Evolutionary conservation across 2,329 filamentous ascomycete species (phyloP), one percentile per base, ranked within the genome.

Genomic region (Paraphaeosphaeria minitans): DNA sequence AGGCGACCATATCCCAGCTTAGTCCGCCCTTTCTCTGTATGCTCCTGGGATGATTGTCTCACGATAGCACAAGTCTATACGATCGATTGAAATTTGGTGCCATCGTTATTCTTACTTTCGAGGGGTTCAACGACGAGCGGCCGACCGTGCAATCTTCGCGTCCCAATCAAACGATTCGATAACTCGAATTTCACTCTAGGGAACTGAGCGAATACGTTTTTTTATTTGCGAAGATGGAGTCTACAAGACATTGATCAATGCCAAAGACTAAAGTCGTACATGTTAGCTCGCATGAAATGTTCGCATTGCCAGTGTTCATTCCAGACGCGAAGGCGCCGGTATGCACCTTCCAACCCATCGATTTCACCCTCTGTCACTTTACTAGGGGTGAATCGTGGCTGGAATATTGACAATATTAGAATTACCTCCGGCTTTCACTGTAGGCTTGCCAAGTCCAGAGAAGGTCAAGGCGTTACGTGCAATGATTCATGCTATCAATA

Each of bases 281-380:
- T 73, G 73, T 93, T 7, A 80, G 85, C 4, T 85, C 89, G 49
- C 81, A 85, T 10, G 89, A 89, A 0, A 81, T 86, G 13, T 93
- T 90, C 87, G 83, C 89, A 0, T 81, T 92, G 29, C 89, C 90
- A 0, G 78, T 71, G 1, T 77, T 77, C 58, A 59, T 75, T 3
- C 76, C 76, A 13, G 54, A 60, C 22, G 16, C 16, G 9, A 33
- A 24, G 16, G 3, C 43, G 3, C 1, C 13, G 1, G 2, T 35
- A 29, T 58, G 59, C 47, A 19, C 29, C 19, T 62, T 63, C 21
- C 55, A 61, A 22, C 60, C 60, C 4, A 22, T 50, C 0, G 57
- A 62, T 22, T 57, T 50, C 27, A 53, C 24, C 4, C 31, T n/a
- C n/a, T n/a, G n/a, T n/a, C n/a, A n/a, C n/a, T n/a, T n/a, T n/a